Evolutionary conservation across 2,329 filamentous ascomycete genomes (phyloP).

Genomic region (Paracamarosporium sp.): DNA sequence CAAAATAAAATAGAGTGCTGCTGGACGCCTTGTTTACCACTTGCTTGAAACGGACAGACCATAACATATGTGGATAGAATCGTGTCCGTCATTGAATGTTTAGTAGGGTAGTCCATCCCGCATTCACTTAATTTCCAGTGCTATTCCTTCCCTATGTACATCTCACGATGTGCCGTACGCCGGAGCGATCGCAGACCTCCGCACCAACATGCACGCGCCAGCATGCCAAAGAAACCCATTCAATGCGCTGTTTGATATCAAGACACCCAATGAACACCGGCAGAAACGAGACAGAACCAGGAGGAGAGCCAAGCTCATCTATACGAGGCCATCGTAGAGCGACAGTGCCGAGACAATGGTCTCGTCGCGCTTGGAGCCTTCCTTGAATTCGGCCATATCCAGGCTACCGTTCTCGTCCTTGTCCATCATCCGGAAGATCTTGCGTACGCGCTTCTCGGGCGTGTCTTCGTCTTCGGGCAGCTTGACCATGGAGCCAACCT

Average conservation of each 20-base stretch:
- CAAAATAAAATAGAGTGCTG: not conserved
- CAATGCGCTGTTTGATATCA: conserved; percentile 49
- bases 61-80: conserved; percentile 2
- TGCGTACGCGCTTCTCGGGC: conserved; percentile 94
- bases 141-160: conserved; percentile 38
- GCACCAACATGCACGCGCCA: conserved; percentile 24
- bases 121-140: conserved; percentile 4
- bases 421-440: conserved; percentile 99
- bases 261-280: conserved; percentile 40
- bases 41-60: not conserved
- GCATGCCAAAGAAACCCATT: conserved; percentile 41
- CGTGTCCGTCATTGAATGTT: conserved; percentile 3
- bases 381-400: conserved; percentile 98
- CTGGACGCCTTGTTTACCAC: not conserved
- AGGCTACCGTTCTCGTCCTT: conserved; percentile 98
- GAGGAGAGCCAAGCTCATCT: conserved; percentile 31
- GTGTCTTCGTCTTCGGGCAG: conserved; percentile 98
- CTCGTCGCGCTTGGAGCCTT: conserved; percentile 97
- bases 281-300: conserved; percentile 33
- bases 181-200: conserved; percentile 37
- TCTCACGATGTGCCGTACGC: conserved; percentile 41
- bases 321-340: conserved; percentile 95
- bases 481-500: conserved; percentile 99
- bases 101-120: conserved; percentile 6
- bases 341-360: conserved; percentile 97